Conservation (phyloP, 805 yeast genomes). For the Spathaspora hagerdaliae region DNA sequence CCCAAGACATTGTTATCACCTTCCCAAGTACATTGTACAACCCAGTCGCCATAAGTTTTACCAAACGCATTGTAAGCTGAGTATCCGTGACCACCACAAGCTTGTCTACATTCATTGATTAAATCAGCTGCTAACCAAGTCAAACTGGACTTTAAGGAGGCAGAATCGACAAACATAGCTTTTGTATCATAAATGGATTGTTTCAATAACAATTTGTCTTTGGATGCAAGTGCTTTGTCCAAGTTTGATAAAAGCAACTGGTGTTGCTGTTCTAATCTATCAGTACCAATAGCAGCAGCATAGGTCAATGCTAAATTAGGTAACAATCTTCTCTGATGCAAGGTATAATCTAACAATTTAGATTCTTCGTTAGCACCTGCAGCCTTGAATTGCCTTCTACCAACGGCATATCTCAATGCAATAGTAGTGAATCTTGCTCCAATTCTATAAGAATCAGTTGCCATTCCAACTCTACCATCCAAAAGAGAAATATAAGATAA, state of each 20-base stretch:
- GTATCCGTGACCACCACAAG: conserved; percentile 96
- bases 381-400: conserved; percentile 76
- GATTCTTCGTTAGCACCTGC: conserved; percentile 45
- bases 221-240: conserved; percentile 49
- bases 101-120: conserved; percentile 87
- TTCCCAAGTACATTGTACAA: conserved; percentile 98
- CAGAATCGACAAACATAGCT: conserved; percentile 77
- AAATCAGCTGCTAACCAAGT: conserved; percentile 81
- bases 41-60: conserved; percentile 87
- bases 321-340: conserved; percentile 82
- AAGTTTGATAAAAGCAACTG: conserved; percentile 47
- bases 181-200: conserved; percentile 60
- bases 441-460: conserved; percentile 75
- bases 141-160: conserved; percentile 81
- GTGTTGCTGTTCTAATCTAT: conserved; percentile 53
- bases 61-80: conserved; percentile 91
- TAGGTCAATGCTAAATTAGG: conserved; percentile 82
- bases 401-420: conserved; percentile 85
- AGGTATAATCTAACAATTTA: conserved; percentile 79
- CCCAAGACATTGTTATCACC: conserved; percentile 91
- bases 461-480: conserved; percentile 90
- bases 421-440: conserved; percentile 78
- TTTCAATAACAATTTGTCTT: conserved; percentile 42
- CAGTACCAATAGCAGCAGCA: conserved; percentile 69
- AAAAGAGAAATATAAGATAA: conserved; percentile 83